Conservation (phyloP, 345 rosid species). For the Citrus hindsii region DNA sequence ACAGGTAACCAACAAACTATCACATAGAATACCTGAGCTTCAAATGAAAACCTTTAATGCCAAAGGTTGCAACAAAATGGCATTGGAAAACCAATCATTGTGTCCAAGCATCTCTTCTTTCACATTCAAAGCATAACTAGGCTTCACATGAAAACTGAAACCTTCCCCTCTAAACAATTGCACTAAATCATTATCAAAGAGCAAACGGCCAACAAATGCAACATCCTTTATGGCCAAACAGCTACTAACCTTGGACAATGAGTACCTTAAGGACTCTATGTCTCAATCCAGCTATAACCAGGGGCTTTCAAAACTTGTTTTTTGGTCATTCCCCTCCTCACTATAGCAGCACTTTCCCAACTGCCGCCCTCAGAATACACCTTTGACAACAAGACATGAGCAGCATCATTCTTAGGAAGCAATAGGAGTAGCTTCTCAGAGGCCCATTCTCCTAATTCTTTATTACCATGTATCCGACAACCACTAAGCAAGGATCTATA, state of each 20-base stretch:
- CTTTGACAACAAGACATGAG: slow-evolving; percentile 26
- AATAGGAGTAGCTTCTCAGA: slow-evolving; percentile 26
- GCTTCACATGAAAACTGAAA: neutral
- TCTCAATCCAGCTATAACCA: slow-evolving; percentile 36
- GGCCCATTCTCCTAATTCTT: slow-evolving; percentile 39
- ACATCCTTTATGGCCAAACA: neutral
- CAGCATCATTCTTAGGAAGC: slow-evolving; percentile 34
- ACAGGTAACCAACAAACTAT: neutral
- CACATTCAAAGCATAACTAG: neutral
- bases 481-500: slow-evolving; percentile 46
- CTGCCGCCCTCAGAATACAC: slow-evolving; percentile 29
- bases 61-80: neutral
- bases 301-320: slow-evolving; percentile 20
- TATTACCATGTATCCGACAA: slow-evolving; percentile 34
- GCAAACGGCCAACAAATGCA: neutral
- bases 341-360: slow-evolving; percentile 39
- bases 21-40: neutral
- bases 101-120: neutral
- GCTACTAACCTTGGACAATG: neutral
- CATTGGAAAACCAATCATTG: neutral
- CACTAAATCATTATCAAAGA: neutral
- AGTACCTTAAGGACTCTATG: neutral
- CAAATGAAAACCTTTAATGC: neutral
- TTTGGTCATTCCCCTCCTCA: slow-evolving; percentile 12
- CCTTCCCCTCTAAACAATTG: neutral